These are phyloP conservation scores for Trichoderma semiorbis DNA, from an alignment of 2,329 filamentous ascomycete species.

Conservation along the genomic window DNA sequence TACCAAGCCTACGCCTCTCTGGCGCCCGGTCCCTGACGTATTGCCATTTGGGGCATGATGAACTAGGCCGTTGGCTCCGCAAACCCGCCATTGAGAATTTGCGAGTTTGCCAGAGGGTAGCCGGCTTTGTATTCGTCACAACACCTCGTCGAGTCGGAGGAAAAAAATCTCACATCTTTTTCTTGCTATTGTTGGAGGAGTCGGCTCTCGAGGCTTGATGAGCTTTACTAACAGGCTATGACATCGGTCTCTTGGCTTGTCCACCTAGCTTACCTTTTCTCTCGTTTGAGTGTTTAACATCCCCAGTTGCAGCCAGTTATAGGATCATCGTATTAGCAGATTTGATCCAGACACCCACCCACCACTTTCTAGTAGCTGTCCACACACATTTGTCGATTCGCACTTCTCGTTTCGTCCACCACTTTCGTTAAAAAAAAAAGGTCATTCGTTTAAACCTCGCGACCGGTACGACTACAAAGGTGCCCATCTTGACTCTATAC, in stretches of 20 bases:
- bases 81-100: slow-evolving; percentile 14
- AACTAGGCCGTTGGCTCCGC: slow-evolving; percentile 9
- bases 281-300: not conserved
- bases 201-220: not conserved
- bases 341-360: not conserved
- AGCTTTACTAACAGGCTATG: not conserved
- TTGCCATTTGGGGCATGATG: slow-evolving; percentile 15
- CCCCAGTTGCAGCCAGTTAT: not conserved
- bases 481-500: not conserved
- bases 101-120: slow-evolving; percentile 4
- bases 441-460: not conserved
- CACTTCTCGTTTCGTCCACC: slow-evolving; percentile 3
- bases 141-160: not conserved
- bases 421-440: not conserved
- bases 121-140: not conserved
- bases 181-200: not conserved
- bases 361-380: not conserved
- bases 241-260: not conserved
- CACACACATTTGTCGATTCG: not conserved
- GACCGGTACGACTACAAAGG: not conserved
- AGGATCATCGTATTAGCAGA: not conserved
- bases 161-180: not conserved
- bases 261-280: not conserved
- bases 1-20: slow-evolving; percentile 15
- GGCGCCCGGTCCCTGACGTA: slow-evolving; percentile 15